Conservation (phyloP, 2,329 filamentous ascomycete species). For the Aspergillus novofumigatus region DNA sequence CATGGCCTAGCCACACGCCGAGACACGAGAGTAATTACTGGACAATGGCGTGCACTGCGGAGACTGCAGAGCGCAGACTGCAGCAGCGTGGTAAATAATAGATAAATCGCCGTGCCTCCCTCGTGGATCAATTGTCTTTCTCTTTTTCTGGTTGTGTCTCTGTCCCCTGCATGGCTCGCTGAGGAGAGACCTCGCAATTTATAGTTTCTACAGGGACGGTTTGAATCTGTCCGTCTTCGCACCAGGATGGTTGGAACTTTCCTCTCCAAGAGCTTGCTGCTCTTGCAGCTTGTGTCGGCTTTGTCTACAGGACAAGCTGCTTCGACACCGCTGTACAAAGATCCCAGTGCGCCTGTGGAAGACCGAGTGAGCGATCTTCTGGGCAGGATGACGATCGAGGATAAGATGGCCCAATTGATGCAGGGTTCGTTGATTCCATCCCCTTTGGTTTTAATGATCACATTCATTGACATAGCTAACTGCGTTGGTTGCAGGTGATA, state of each 20-base stretch:
- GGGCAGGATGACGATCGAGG: slow-evolving; percentile 68
- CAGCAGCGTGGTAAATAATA: not conserved
- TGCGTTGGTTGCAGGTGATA: slow-evolving; percentile 49
- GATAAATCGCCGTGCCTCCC: not conserved
- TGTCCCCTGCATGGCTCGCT: not conserved
- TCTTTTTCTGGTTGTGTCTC: not conserved
- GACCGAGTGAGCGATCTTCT: slow-evolving; percentile 64
- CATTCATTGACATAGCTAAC: not conserved
- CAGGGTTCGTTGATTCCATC: slow-evolving; percentile 42
- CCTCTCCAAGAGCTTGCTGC: slow-evolving; percentile 22
- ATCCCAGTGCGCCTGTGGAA: slow-evolving; percentile 59
- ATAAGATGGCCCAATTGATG: slow-evolving; percentile 67
- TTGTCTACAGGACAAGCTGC: slow-evolving; percentile 13
- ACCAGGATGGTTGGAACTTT: slow-evolving; percentile 13
- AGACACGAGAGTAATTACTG: not conserved
- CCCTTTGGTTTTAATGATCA: not conserved
- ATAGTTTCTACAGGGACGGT: not conserved
- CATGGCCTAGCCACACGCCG: not conserved
- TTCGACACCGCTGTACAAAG: slow-evolving; percentile 52
- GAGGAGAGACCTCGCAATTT: not conserved
- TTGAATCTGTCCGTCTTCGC: not conserved
- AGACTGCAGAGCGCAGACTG: not conserved
- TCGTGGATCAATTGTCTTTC: not conserved
- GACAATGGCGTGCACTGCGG: not conserved
- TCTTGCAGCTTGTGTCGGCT: slow-evolving; percentile 21